Conservation (phyloP, 2,329 filamentous ascomycete species). For the Penicillium palitans region DNA sequence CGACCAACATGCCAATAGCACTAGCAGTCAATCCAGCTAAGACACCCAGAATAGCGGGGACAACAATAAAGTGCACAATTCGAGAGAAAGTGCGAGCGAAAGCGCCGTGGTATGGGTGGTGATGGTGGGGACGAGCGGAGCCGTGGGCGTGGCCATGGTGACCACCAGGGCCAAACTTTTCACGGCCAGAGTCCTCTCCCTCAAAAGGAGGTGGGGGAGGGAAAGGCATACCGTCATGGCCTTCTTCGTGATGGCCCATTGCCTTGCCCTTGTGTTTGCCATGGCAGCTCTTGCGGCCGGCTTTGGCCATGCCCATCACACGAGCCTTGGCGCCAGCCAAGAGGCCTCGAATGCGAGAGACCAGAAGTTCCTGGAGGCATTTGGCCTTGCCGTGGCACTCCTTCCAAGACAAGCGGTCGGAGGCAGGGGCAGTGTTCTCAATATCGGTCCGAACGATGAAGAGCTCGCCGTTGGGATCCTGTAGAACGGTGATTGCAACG, state of each 20-base stretch:
- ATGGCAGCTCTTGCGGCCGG: conserved; percentile 34
- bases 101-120: conserved; percentile 35
- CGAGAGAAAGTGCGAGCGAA: conserved; percentile 44
- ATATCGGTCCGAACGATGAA: conserved; percentile 41
- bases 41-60: conserved; percentile 49
- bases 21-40: conserved; percentile 48
- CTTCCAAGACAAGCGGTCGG: conserved; percentile 43
- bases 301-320: conserved; percentile 33
- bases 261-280: conserved; percentile 23
- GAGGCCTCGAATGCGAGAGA: conserved; percentile 42
- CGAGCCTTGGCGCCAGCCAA: conserved; percentile 41
- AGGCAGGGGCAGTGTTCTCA: conserved; percentile 38
- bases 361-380: conserved; percentile 41
- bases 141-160: conserved; percentile 16
- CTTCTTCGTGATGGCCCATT: conserved; percentile 6
- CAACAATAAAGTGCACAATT: conserved; percentile 46
- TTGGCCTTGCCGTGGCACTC: conserved; percentile 44
- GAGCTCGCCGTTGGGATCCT: conserved; percentile 37
- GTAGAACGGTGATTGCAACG: conserved; percentile 42
- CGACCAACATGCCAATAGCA: conserved; percentile 50
- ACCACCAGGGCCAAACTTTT: conserved; percentile 14
- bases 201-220: conserved; percentile 12
- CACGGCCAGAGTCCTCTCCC: conserved; percentile 6
- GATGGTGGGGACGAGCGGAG: conserved; percentile 29
- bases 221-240: conserved; percentile 6